Conservation (phyloP, 2,329 filamentous ascomycete species). For the Xylariaceae sp. region DNA sequence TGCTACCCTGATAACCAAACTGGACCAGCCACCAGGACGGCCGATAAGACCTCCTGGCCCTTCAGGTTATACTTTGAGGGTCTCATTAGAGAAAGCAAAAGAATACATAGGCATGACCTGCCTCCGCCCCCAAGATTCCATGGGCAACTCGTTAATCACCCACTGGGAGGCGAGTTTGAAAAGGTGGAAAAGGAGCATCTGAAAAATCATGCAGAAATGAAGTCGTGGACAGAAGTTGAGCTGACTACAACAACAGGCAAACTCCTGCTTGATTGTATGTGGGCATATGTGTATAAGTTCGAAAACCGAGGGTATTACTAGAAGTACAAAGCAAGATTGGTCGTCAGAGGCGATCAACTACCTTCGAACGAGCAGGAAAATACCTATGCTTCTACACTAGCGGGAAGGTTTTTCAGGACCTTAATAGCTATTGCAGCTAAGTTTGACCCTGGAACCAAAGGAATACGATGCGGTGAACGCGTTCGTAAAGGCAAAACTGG, state of each 20-base stretch:
- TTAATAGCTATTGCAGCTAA: background rate
- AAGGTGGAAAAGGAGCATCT: background rate
- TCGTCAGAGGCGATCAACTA: background rate
- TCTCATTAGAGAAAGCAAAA: background rate
- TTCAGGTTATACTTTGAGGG: background rate
- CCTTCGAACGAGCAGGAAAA: background rate
- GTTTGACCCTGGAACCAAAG: background rate
- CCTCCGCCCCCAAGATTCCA: background rate
- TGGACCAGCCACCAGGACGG: background rate
- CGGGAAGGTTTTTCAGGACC: background rate
- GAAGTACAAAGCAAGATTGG: background rate
- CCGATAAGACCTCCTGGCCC: too few relatives aligned
- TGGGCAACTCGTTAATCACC: background rate
- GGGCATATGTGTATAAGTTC: background rate
- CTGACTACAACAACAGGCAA: background rate
- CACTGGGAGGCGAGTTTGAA: background rate
- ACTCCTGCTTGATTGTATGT: background rate
- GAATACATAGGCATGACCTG: background rate
- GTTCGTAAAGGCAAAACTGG: background rate
- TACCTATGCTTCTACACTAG: background rate
- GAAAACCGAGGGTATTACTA: background rate
- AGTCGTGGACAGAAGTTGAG: background rate
- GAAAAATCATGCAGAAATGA: background rate
- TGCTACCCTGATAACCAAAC: background rate
- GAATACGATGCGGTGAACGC: constrained; percentile 1